Conservation (phyloP, 2,329 filamentous ascomycete species). For the Thelonectria olida region DNA sequence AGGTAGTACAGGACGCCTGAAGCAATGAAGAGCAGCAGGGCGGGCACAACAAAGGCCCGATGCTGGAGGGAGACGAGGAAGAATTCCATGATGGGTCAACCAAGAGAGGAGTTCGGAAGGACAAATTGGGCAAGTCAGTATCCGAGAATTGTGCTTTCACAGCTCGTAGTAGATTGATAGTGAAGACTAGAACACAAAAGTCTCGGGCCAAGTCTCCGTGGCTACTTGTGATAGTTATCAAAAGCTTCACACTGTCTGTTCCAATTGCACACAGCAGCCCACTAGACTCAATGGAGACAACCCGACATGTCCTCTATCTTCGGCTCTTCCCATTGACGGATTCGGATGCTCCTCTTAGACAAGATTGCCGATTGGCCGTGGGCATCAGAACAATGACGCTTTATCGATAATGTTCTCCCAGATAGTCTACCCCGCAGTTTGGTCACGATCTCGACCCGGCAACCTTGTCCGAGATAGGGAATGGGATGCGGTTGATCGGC, state of each 20-base stretch:
- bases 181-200: not conserved
- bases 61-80: not conserved
- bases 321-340: not conserved
- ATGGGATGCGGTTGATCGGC: constrained; percentile 3
- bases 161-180: not conserved
- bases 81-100: constrained; percentile 3
- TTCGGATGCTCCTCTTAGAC: constrained; percentile 8
- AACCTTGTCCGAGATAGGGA: constrained; percentile 20
- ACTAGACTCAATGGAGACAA: not conserved
- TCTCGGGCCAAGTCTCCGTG: not conserved
- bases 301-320: constrained; percentile 7
- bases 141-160: not conserved
- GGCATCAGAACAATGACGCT: not conserved
- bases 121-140: not conserved
- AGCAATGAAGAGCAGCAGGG: constrained; percentile 9
- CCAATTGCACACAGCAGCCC: not conserved
- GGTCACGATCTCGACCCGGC: not conserved
- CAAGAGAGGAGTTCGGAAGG: not conserved
- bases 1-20: constrained; percentile 15
- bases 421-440: constrained; percentile 19
- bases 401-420: not conserved
- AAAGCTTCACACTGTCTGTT: not conserved
- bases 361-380: constrained; percentile 13
- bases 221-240: not conserved
- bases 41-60: constrained; percentile 8